Conservation (phyloP, 75 land plant species). For the Selaginella moellendorffii region DNA sequence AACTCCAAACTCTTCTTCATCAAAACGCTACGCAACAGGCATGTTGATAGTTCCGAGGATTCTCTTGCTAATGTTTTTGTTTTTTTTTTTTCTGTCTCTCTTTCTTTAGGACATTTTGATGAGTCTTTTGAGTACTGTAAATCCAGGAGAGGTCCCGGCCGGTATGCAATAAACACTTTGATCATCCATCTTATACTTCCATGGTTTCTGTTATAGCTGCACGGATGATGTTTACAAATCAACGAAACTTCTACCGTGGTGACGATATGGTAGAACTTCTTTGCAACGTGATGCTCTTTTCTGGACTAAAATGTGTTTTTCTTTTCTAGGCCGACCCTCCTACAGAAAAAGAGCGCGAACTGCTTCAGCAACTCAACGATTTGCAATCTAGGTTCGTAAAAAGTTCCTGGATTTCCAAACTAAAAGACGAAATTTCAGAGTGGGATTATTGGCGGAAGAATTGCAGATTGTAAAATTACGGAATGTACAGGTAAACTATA, state of each 20-base stretch:
- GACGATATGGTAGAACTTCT: background rate
- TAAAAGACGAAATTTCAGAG: background rate
- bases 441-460: background rate
- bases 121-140: background rate
- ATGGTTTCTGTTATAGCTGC: background rate
- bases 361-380: background rate
- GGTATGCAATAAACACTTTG: background rate
- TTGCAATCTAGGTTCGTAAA: background rate
- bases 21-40: slow-evolving; percentile 1
- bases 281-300: background rate
- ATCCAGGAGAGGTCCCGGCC: background rate
- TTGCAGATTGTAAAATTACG: background rate
- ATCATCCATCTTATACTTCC: background rate
- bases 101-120: background rate
- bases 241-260: background rate
- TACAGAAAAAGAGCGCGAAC: slow-evolving; percentile 1
- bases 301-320: background rate
- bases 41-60: background rate
- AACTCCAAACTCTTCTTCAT: slow-evolving; percentile 7
- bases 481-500: slow-evolving; percentile 11
- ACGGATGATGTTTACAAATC: background rate
- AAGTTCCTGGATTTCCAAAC: background rate
- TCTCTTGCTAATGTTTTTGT: background rate
- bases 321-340: background rate
- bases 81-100: background rate